Conservation (phyloP, 108 stramenopile genomes). For the Skeletonema marinoi region DNA sequence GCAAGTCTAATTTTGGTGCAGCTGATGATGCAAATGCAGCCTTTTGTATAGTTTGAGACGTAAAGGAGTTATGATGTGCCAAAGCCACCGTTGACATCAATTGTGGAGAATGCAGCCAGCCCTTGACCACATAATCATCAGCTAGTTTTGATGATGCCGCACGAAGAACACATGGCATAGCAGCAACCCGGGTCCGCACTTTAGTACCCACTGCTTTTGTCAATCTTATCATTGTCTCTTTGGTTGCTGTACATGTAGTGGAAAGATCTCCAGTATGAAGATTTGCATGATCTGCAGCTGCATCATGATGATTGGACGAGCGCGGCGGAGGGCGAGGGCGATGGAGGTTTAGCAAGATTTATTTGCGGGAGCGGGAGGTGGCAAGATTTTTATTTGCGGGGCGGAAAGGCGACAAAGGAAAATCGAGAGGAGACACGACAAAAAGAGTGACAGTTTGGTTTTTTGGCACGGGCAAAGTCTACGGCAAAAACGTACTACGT, state of each 20-base stretch:
- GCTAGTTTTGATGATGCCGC: background rate
- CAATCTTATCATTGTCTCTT: background rate
- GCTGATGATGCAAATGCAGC: background rate
- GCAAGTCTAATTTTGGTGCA: background rate
- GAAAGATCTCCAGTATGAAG: background rate
- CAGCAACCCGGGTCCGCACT: background rate
- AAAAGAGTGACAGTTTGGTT: background rate
- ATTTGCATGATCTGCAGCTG: too few relatives aligned
- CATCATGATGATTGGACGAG: too few relatives aligned
- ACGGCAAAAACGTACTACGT: background rate
- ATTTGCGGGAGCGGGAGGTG: too few relatives aligned
- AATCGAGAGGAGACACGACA: background rate
- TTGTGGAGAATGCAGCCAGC: background rate
- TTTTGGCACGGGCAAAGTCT: background rate
- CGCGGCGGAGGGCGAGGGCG: too few relatives aligned
- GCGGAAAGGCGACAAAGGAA: background rate
- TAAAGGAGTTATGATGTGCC: background rate
- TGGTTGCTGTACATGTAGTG: background rate
- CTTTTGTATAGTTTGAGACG: background rate
- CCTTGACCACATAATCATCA: background rate
- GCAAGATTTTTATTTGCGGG: too few relatives aligned
- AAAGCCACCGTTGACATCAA: background rate
- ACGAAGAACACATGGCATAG: background rate
- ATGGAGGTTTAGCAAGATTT: too few relatives aligned
- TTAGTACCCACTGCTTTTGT: background rate